Base-by-base conservation (phyloP, 768 basidiomycete genomes). In the Mycena alexandri region DNA sequence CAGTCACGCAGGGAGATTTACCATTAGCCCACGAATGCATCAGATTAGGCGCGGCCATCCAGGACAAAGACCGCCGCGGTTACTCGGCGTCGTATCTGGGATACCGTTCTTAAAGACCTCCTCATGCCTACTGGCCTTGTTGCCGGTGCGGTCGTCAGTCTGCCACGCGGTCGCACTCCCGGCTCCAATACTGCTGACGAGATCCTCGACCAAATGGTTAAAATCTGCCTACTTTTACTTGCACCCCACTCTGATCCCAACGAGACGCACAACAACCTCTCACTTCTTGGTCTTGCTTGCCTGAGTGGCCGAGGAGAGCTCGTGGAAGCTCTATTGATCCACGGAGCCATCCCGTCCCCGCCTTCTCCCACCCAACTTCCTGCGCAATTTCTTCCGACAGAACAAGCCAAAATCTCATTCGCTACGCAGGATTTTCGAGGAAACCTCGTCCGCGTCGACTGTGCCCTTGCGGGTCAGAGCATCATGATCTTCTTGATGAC, bases 251-350 rank as follows among this genome's bases (percentile, higher is more conserved):
- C 59, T 36, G 59, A 51, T 33, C 14, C 48, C 22, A 61, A 61
- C 29, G 59, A 61, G 50, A 36, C 21, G 17, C 59, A 61, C 38
- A 47, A 43, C n/a, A 50, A 50, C 6, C 21, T 52, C 34, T 52
- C 48, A 1, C 59, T 61, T 61, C 59, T 61, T 14, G 24, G 41
- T 9, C 59, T 61, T 24, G 59, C 59, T 4, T 61, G 50, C 14
- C 14, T 61, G 6, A 16, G 9, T 16, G 48, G 25, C 14, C 25
- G 24, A 19, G 50, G 48, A 50, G 48, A 61, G 25, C 36, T 61
- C 50, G 51, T 61, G 12, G 22, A 22, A 51, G 59, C 48, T 6
- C 59, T 51, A 24, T 36, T 61, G 2, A 14, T 61, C 38, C 59
- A 61, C 43, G 59, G 59, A 11, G 59, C 59, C 2, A 10, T 13